Evolutionary conservation across 2,329 filamentous ascomycete genomes (phyloP).

Genomic region (Colletotrichum salicis): DNA sequence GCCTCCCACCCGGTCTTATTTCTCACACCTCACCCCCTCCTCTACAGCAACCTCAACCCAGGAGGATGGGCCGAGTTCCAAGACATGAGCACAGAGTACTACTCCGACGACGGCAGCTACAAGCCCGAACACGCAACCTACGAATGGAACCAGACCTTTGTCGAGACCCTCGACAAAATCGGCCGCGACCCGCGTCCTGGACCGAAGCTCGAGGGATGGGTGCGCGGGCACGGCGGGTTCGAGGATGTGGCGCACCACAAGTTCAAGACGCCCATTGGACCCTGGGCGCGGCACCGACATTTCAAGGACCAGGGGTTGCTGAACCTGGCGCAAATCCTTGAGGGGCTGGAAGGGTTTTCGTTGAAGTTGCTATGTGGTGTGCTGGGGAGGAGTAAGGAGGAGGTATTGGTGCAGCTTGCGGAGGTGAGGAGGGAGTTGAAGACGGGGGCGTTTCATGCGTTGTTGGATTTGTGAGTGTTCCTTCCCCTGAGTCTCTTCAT

Average conservation of each 20-base stretch:
- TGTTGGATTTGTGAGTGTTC: constrained; percentile 38
- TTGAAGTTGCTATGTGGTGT: constrained; percentile 43
- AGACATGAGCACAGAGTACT: constrained; percentile 37
- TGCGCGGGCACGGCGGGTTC: constrained; percentile 49
- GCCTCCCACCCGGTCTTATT: not conserved
- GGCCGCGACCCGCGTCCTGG: constrained; percentile 46
- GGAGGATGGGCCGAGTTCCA: constrained; percentile 47
- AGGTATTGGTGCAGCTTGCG: constrained; percentile 43
- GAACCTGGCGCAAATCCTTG: constrained; percentile 34
- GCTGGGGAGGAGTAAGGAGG: constrained; percentile 42
- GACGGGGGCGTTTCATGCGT: constrained; percentile 41
- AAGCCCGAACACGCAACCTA: constrained; percentile 15
- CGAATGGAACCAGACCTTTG: constrained; percentile 38
- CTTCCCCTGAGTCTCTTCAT: too few species aligned
- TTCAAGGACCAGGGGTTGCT: constrained; percentile 36
- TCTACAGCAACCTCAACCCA: constrained; percentile 45
- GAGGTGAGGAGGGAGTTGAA: constrained; percentile 44
- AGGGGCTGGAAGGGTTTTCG: constrained; percentile 40
- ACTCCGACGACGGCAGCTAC: constrained; percentile 40
- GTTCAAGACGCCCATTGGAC: constrained; percentile 49
- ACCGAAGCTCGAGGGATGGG: constrained; percentile 43
- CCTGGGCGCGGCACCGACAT: constrained; percentile 41
- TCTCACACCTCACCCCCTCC: not conserved
- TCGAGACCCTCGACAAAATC: constrained; percentile 38
- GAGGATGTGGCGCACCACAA: constrained; percentile 42